These are phyloP conservation scores for Naumovozyma dairenensis DNA, from an alignment of 805 yeast species.

Conservation along the genomic window DNA sequence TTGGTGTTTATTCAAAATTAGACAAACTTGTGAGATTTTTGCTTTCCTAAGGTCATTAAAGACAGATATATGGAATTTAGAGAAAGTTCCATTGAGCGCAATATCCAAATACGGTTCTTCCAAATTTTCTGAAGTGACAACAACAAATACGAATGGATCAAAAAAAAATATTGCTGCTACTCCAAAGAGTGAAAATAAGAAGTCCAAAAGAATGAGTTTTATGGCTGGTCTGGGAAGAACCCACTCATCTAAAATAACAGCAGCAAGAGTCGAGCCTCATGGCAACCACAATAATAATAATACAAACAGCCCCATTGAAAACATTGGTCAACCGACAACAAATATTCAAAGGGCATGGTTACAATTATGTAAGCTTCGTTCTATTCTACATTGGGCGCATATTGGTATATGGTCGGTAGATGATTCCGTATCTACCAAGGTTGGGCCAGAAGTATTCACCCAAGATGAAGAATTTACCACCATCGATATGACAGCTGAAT, in stretches of 20 bases:
- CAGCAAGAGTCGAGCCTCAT: conserved; percentile 12
- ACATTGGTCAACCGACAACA: conserved; percentile 23
- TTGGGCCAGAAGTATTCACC: conserved; percentile 18
- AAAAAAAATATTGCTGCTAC: no score
- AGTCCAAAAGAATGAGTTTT: conserved; percentile 21
- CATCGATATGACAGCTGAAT: no score
- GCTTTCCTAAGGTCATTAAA: conserved; percentile 62
- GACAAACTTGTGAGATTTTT: conserved; percentile 76
- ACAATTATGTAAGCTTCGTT: conserved; percentile 52
- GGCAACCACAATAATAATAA: no score
- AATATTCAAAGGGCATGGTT: conserved; percentile 49
- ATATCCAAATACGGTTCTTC: conserved; percentile 12
- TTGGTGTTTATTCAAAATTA: conserved; percentile 66
- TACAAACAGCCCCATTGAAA: conserved; percentile 6
- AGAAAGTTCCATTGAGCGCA: conserved; percentile 26
- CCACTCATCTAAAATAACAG: conserved; percentile 5
- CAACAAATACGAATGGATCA: neutral
- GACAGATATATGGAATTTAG: conserved; percentile 50
- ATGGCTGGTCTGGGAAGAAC: conserved; percentile 17
- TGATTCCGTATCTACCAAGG: conserved; percentile 16
- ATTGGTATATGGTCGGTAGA: conserved; percentile 66
- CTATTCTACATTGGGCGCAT: conserved; percentile 74
- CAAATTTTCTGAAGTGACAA: conserved; percentile 11
- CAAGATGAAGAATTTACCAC: conserved; percentile 4
- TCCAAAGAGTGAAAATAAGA: conserved; percentile 16